Base-by-base conservation (phyloP, 2,329 filamentous ascomycete genomes). In the Polychaeton citri region DNA sequence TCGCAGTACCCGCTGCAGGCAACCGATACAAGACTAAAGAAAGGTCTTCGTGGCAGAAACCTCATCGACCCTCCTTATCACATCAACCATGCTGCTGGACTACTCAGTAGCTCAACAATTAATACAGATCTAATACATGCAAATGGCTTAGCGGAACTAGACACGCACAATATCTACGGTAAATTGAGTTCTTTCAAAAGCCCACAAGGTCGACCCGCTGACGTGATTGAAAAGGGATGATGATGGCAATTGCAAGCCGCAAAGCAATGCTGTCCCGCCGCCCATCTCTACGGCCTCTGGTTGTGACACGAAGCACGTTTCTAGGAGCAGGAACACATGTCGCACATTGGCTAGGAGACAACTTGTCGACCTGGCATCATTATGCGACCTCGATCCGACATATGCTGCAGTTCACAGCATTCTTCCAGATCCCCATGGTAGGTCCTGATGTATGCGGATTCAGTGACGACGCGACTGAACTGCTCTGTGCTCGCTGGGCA, bases 251-350 rank as follows among this genome's bases (percentile, higher is more conserved):
- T 13, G 62, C 72, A 3, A 81, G 78, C 0, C 69, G 73, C 36
- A 57, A 68, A 9, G 76, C 81, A 2, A 81, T 87, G 79, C 55
- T 74, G 6, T 57, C 62, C 9, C 72, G 81, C 6, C 72, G 79
- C 0, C 79, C 81, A 0, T 53, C 56, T 1, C 59, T 74, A 4
- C 72, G 81, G 0, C 80, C 82, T 1, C 54, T 87, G 39, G 65
- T 87, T 32, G 81, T 88, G 44, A 84, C 81, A 0, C 74, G 82
- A 17, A 80, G 74, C 15, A 87, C 81, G 0, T 87, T 82, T 49
- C 76, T 79, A 2, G 81, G 82, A 5, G 74, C 78, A 0, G 82
- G 82, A 3, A 50, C 60, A 30, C 60, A 72, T 34, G 68, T 72
- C 18, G 68, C 69, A 4, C 71, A 76, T 44, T 76, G 72, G 72